Evolutionary conservation across 768 basidiomycete species (phyloP), one percentile per base, ranked within the genome.

Genomic region (Amanita molliuscula): DNA sequence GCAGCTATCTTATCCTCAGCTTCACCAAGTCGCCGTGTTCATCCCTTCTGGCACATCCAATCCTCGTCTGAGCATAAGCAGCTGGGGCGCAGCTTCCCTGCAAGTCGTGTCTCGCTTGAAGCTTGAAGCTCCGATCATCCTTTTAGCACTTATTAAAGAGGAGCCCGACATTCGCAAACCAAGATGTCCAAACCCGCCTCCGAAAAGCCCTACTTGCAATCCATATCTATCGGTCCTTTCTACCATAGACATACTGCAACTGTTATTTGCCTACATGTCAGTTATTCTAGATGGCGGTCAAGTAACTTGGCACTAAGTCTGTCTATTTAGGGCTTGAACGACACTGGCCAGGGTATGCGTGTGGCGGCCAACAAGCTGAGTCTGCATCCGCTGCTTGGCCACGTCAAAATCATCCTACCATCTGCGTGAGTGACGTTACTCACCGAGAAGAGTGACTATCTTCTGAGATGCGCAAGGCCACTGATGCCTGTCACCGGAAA

Each of bases 371-470:
- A 72, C 35, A 66, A 69, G 61, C 63, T 84, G 31, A 67, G 68
- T 48, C 43, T 58, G 2, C 57, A 56, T 1, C 55, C 64, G 6
- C 65, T 61, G 3, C 66, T 84, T 28, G 68, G 71, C 5, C 76
- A 84, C 55, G 64, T 85, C 54, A 84, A 86, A 63, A 87, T 80
- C 75, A 66, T 88, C 35, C 66, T 88, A 16, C 83, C 82, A 16
- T 74, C 79, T 53, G 78, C 80, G 62, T 77, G 44, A 54, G 59
- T 36, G 34, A 15, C 18, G 40, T 45, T 33, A 21, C 8, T 66
- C 60, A 59, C 56, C 16, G 5, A n/a, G n/a, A n/a, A n/a, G n/a
- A 29, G 33, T 29, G 3, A 38, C 36, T 20, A 16, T 28, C 18
- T 44, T 10, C n/a, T 33, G 5, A 31, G 11, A 42, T 48, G 31